Percentiles rank a stretch among this genome's conserved stretches.
These are phyloP conservation scores for Pseudodiploospora longispora DNA, from an alignment of 2,329 filamentous ascomycete genomes.

Conservation along the genomic window DNA sequence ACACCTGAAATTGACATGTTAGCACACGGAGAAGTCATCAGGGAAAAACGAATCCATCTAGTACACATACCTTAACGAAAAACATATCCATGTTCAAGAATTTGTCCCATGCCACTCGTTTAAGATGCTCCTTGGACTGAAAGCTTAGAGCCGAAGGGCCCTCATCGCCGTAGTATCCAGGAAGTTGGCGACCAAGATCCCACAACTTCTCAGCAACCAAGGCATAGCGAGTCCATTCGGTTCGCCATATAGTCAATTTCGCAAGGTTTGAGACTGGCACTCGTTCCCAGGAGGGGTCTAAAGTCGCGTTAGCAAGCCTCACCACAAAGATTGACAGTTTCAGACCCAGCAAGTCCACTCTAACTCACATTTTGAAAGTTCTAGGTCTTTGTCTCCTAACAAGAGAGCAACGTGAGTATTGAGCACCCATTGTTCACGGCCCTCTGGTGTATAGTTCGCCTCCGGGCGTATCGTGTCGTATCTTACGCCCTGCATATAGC, in stretches of 20 bases:
- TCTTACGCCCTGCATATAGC: constrained; percentile 50
- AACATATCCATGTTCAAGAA: constrained; percentile 56
- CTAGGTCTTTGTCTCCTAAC: constrained; percentile 56
- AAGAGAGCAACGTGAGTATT: constrained; percentile 57
- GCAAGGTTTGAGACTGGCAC: constrained; percentile 44
- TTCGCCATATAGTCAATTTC: constrained; percentile 52
- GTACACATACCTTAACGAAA: constrained; percentile 50
- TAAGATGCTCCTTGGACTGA: constrained; percentile 36
- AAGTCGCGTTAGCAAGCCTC: constrained; percentile 4
- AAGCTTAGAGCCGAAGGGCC: constrained; percentile 37
- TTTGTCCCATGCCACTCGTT: constrained; percentile 40
- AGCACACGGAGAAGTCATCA: neutral
- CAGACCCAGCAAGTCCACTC: neutral
- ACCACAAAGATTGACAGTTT: too few species aligned
- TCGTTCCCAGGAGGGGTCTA: constrained; percentile 53
- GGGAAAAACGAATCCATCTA: constrained; percentile 7
- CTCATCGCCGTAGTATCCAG: constrained; percentile 40
- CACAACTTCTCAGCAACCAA: constrained; percentile 42
- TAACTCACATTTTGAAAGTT: constrained; percentile 49
- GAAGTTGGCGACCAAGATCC: constrained; percentile 45
- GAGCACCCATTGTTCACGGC: constrained; percentile 59
- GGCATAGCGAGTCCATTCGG: constrained; percentile 49
- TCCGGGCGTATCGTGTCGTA: constrained; percentile 54
- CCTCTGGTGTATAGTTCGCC: constrained; percentile 43
- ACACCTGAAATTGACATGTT: constrained; percentile 35